A percentile compares a stretch with the other conserved stretches of the same genome.
These are phyloP conservation scores for Abrus precatorius DNA, from an alignment of 306 rosid genomes.

Conservation along the genomic window DNA sequence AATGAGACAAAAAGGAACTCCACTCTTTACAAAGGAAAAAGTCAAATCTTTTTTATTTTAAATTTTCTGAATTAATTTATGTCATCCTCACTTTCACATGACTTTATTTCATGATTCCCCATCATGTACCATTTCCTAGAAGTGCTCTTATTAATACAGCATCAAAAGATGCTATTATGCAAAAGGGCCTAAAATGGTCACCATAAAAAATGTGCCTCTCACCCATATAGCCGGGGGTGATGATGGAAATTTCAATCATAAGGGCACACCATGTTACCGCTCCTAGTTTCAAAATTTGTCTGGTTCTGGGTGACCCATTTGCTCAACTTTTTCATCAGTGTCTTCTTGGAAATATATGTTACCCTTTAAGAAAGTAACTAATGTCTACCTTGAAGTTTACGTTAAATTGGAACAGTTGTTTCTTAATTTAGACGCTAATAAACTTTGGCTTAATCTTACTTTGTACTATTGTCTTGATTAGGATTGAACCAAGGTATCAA, in stretches of 20 bases:
- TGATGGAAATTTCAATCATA: constrained; percentile 45
- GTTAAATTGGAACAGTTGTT: constrained; percentile 12
- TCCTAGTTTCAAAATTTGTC: constrained; percentile 32
- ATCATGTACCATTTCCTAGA: constrained; percentile 55
- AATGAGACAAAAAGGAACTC: constrained; percentile 46
- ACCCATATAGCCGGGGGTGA: constrained; percentile 32
- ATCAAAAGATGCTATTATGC: constrained; percentile 42
- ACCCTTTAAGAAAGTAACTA: constrained; percentile 6
- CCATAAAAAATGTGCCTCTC: constrained; percentile 38
- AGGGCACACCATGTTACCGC: constrained; percentile 27
- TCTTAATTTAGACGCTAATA: constrained; percentile 34
- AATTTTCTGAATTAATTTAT: constrained; percentile 22
- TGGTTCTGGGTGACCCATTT: constrained; percentile 11
- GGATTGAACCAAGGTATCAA: constrained; percentile 97
- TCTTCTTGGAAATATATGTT: constrained; percentile 12
- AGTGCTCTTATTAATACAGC: constrained; percentile 58
- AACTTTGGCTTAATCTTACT: neutral
- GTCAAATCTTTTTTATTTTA: constrained; percentile 26
- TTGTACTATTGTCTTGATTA: constrained; percentile 32
- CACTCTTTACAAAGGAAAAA: constrained; percentile 41
- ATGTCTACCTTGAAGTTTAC: constrained; percentile 30
- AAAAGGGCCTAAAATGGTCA: constrained; percentile 40
- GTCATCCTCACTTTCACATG: constrained; percentile 37
- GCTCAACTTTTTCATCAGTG: constrained; percentile 35
- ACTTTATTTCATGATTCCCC: constrained; percentile 46